Percentiles rank a stretch among this genome's conserved stretches.
phyloP scores from a whole-genome alignment of 2,329 filamentous ascomycete genomes.

The Penicillium corylophilum region DNA sequence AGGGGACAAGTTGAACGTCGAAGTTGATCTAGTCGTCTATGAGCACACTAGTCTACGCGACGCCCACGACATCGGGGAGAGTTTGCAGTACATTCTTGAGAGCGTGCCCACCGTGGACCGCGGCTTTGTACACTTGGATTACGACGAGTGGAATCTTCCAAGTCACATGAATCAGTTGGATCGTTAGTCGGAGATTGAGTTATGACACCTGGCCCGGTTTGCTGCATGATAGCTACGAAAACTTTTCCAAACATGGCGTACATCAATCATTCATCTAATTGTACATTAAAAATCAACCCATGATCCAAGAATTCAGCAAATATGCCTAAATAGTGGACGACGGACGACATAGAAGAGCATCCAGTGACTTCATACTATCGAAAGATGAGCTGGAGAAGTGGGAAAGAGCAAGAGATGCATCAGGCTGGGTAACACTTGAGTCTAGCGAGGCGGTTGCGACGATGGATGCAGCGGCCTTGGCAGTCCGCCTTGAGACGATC shows the following conservation, averaged over 20 bases:
- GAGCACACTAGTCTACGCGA: slow-evolving; percentile 55
- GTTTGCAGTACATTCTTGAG: slow-evolving; percentile 61
- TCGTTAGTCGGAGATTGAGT: slow-evolving; percentile 4
- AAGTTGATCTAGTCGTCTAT: slow-evolving; percentile 63
- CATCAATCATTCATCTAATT: slow-evolving; percentile 27
- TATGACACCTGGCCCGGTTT: not conserved
- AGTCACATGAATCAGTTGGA: slow-evolving; percentile 41
- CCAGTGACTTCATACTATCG: not conserved
- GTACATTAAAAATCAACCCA: slow-evolving; percentile 12
- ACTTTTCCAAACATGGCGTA: slow-evolving; percentile 9
- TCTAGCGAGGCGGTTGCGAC: slow-evolving; percentile 27
- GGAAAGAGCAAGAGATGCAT: not conserved
- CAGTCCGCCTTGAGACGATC: slow-evolving; percentile 30
- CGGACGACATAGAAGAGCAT: not conserved
- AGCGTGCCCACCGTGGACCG: slow-evolving; percentile 46
- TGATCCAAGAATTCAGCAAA: slow-evolving; percentile 8
- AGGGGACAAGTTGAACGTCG: slow-evolving; percentile 61
- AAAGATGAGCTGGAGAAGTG: not conserved
- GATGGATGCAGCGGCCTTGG: slow-evolving; percentile 28
- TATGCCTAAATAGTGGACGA: slow-evolving; percentile 5
- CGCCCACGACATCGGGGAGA: slow-evolving; percentile 61
- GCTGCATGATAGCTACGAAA: not conserved
- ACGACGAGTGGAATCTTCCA: slow-evolving; percentile 45
- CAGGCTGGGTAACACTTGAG: not conserved
- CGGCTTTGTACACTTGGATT: slow-evolving; percentile 53